phyloP scores from a whole-genome alignment of 306 rosid genomes.

The Rosa multiflora region DNA sequence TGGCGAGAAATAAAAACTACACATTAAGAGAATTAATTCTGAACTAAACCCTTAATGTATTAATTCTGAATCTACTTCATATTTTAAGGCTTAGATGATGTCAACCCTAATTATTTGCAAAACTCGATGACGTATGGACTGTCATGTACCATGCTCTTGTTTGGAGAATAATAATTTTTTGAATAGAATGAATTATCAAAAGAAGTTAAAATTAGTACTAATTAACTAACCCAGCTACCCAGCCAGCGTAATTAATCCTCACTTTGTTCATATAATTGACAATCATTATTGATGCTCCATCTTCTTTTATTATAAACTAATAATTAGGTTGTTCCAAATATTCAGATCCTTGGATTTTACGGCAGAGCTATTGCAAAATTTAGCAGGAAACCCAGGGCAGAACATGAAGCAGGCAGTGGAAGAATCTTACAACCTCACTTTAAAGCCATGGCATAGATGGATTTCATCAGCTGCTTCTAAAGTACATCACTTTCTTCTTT shows the following conservation, averaged over 20 bases:
- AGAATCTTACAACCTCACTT: constrained; percentile 64
- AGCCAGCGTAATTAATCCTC: background rate
- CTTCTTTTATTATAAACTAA: background rate
- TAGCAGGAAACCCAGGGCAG: constrained; percentile 49
- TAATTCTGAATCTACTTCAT: background rate
- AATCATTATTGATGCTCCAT: background rate
- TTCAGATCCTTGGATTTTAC: constrained; percentile 77
- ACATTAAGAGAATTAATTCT: no score
- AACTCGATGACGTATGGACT: background rate
- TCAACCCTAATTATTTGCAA: background rate
- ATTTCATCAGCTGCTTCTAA: constrained; percentile 88
- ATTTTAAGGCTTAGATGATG: background rate
- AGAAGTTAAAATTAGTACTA: background rate
- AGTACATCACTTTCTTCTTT: constrained; percentile 31
- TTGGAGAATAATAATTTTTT: background rate
- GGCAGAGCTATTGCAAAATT: constrained; percentile 45
- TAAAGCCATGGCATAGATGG: constrained; percentile 96
- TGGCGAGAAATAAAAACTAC: background rate
- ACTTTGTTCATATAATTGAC: background rate
- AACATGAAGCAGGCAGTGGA: constrained; percentile 72
- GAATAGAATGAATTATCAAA: background rate
- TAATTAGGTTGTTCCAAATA: background rate
- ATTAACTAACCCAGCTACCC: background rate
- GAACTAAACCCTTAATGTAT: no score
- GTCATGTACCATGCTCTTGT: constrained; percentile 3